Base-by-base conservation (phyloP, 257 asterid species). In the Eucommia ulmoides region DNA sequence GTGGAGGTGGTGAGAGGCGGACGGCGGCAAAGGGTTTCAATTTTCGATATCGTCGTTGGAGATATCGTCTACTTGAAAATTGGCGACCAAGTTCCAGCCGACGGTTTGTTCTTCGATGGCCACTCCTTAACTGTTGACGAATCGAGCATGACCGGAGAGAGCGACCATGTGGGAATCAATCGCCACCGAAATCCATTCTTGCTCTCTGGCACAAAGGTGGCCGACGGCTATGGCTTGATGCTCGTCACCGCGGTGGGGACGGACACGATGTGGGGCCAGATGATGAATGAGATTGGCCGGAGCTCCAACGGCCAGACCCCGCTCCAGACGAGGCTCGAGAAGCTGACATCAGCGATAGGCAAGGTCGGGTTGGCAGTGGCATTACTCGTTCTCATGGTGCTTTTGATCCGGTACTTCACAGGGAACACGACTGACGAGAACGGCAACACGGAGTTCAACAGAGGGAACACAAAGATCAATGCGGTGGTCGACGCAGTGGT, bases 61-160 rank as follows among this genome's bases (percentile, higher is more conserved):
- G 82, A 75, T 24, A 22, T 75, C 18, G 68, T 67, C 44, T 67
- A 58, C 56, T 58, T 75, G 56, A 71, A 67, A 56, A 72, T 66
- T 29, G 82, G 82, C 3, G 82, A 71, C 46, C 82, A 75, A 45
- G 59, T 71, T 16, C 78, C 82, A 0, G 82, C 76, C 5, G 82
- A 75, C 25, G 78, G 78, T 20, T 21, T 75, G 23, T 53, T 75
- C 66, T 4, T 67, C 25, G 66, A 71, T 3, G 78, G 82, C 20
- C 65, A 72, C 19, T 64, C 72, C 0, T 50, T 75, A 19, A 52
- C 55, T 3, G 51, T 69, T n/a, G 80, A 73, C 23, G 73, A 65
- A 23, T 64, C 71, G 4, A 73, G 69, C 45, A 73, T 65, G 73
- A 64, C 76, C 11, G 74, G 80, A 0, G 74, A 73, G 41, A 69